Base-by-base conservation (phyloP, 1,139 yeast genomes). In the Pichia sp. region DNA sequence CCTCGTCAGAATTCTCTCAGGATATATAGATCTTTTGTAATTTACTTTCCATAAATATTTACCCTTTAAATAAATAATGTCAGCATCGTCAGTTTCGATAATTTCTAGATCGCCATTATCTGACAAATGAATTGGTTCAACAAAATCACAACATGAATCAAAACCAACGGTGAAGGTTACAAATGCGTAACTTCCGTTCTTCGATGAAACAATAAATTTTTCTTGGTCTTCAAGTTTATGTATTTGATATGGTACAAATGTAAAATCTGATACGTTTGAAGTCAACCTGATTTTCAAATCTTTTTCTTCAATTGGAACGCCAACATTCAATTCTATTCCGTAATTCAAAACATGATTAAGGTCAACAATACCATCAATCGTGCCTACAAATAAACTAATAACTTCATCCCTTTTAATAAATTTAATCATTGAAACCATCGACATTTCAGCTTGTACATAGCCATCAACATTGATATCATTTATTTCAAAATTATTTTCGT, bases 1-100 rank as follows among this genome's bases (percentile, higher is more conserved):
- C 45, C 75, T 75, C 46, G 78, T 73, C 34, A 72, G 62, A 3
- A 81, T 74, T 13, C 70, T 68, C 3, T 59, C 60, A 0, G 85
- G 83, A 47, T 58, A 70, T 2, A 50, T 53, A 0, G 73, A 68
- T 2, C 61, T 65, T 14, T 63, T 62, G 8, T 68, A 53, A 52
- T 76, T 71, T 6, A 79, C 54, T 30, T 72, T 64, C 82, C 83
- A 81, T 4, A 73, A 48, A 18, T 66, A 63, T 46, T 73, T 72
- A 19, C 77, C 69, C 10, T 65, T 55, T 1, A 76, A 45, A 43
- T 58, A 64, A 19, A 57, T 48, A 8, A 44, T 30, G 2, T 41
- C 13, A 0, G 46, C 19, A 27, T 31, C 39, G 10, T 36, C 30
- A 2, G 47, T 34, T 10, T 41, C 27, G 6, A 58, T 34, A 2